Evolutionary conservation across 306 rosid species (phyloP), one percentile per base, ranked within the genome.

Genomic region (Prunus padus): DNA sequence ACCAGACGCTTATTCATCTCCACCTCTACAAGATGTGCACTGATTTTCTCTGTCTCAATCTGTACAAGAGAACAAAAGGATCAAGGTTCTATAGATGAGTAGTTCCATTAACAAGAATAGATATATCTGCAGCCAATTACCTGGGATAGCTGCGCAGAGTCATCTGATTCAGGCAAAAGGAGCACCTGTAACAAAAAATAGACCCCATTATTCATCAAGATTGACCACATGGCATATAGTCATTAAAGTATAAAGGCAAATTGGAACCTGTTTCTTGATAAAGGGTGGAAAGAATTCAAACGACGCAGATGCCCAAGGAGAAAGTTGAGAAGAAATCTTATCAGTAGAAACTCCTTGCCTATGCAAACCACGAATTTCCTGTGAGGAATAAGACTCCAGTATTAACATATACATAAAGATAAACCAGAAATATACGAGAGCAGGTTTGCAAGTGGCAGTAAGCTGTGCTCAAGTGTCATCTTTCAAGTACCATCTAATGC

Each of bases 141-240:
- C 98, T 95, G 99, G 63, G 99, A 95, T 75, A 95, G 80, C 77
- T 95, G 99, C 45, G 98, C 99, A 57, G 99, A 90, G 77, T 95
- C 97, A 88, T 90, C 99, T 18, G 99, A 95, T 83, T 95, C 99
- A 1, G 99, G 99, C 68, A 90, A 78, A 71, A 95, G 97, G 33
- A 95, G 96, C 68, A 95, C 83, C 97, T 95, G 90, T 67, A 84
- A 57, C 83, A 70, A 72, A 75, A 54, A 81, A 74, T 49, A 72
- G 56, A 50, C 61, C 26, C 50, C 19, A 66, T 46, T 59, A 70
- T 22, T 44, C 57, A n/a, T 45, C 11, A 11, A 60, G 40, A 69
- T 57, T 42, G 49, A 74, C 69, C 31, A 54, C 68, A 60, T 18
- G 7, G 25, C 44, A 52, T 12, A 16, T 8, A 14, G 2, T 61